Evolutionary conservation across 2,329 filamentous ascomycete species (phyloP).

Genomic region (Penicillium sp.): DNA sequence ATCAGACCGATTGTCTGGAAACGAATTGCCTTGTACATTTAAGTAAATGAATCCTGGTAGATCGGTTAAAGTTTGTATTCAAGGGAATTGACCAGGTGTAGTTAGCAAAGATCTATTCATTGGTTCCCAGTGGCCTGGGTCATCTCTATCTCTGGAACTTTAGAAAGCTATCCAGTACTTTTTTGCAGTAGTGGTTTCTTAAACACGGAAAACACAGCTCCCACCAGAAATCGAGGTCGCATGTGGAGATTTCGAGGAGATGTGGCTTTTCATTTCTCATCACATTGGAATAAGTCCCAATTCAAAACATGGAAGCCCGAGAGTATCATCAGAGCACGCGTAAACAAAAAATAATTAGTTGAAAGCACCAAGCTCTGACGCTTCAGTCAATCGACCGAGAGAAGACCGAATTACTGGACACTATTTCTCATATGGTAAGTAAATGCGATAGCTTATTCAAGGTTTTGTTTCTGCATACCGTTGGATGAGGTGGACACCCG

Average conservation of each 20-base stretch:
- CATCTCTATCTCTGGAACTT: neutral
- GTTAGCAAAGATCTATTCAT: neutral
- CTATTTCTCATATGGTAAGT: slow-evolving; percentile 15
- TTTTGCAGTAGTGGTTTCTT: neutral
- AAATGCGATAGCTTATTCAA: neutral
- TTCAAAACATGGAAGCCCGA: neutral
- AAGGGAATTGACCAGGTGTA: neutral
- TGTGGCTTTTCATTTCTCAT: neutral
- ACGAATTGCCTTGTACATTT: neutral
- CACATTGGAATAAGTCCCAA: neutral
- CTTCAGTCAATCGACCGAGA: neutral
- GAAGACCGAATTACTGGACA: slow-evolving; percentile 20
- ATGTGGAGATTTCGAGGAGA: neutral
- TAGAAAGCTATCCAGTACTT: neutral
- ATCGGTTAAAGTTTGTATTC: neutral
- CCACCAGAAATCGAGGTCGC: neutral
- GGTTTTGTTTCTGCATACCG: slow-evolving; percentile 58
- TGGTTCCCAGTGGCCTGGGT: neutral
- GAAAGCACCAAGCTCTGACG: neutral
- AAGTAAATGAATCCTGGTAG: neutral
- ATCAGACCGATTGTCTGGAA: neutral
- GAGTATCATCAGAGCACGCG: neutral
- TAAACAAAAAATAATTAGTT: neutral
- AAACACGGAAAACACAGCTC: neutral
- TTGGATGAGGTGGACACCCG: slow-evolving; percentile 93